Evolutionary conservation across 176 grass and related monocot species (phyloP).

Genomic region (Lolium rigidum): DNA sequence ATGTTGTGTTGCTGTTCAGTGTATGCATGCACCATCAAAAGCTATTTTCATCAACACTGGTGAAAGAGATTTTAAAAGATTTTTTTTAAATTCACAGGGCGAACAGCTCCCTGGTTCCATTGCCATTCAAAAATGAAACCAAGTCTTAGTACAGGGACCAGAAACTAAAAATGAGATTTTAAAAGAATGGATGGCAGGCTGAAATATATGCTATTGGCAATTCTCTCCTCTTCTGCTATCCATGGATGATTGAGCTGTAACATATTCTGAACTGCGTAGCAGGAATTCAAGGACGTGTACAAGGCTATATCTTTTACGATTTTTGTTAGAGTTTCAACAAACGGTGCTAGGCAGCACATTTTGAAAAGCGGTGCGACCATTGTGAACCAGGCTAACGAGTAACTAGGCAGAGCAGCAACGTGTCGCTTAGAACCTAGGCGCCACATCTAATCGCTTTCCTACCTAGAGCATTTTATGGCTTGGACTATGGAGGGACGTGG

Average conservation of each 20-base stretch:
- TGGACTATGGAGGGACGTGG: no score
- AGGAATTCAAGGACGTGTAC: background rate
- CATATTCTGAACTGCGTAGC: background rate
- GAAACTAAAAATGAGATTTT: no score
- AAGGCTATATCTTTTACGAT: background rate
- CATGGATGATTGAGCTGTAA: constrained; percentile 14
- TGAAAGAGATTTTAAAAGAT: no score
- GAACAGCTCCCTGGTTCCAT: no score
- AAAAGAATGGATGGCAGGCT: no score
- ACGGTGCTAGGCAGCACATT: background rate
- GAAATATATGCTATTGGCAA: background rate
- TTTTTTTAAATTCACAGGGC: no score
- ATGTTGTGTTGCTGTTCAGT: background rate
- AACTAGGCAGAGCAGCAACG: background rate
- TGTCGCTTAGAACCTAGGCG: no score
- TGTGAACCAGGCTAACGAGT: background rate
- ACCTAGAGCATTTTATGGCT: no score
- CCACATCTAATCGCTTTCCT: no score
- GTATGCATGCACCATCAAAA: background rate
- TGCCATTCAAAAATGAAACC: no score
- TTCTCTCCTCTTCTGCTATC: background rate
- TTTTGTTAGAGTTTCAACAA: background rate
- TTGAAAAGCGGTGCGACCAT: background rate
- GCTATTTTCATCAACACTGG: background rate
- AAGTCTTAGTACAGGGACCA: no score